phyloP scores from a whole-genome alignment of 257 asterid genomes.

The Lithospermum erythrorhizon region DNA sequence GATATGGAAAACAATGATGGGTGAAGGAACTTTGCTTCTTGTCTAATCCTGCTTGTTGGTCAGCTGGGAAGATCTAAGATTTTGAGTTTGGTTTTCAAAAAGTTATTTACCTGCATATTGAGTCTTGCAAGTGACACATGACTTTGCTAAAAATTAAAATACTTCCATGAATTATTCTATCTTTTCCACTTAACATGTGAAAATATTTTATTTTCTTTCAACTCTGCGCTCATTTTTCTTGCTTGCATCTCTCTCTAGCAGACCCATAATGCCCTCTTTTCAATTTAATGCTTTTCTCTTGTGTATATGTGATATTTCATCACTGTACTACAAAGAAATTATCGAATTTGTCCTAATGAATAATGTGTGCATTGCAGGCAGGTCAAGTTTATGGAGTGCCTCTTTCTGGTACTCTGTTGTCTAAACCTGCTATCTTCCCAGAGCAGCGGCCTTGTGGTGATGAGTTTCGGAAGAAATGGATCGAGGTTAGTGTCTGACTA shows the following conservation, averaged over 20 bases:
- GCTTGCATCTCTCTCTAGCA: not conserved
- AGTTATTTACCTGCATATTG: no score
- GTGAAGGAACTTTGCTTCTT: not conserved
- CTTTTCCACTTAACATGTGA: no score
- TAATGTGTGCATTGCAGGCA: conserved; percentile 43
- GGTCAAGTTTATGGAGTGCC: conserved; percentile 99
- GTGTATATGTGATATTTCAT: not conserved
- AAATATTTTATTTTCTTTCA: no score
- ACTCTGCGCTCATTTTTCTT: no score
- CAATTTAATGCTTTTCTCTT: not conserved
- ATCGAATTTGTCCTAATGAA: conserved; percentile 9
- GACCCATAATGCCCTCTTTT: not conserved
- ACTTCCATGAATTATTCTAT: no score
- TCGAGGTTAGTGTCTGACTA: conserved; percentile 58
- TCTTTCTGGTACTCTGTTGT: conserved; percentile 68
- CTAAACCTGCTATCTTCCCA: conserved; percentile 70
- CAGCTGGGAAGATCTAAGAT: no score
- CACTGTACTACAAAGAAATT: not conserved
- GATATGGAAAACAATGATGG: not conserved
- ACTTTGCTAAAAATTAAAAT: no score
- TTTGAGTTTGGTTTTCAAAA: no score
- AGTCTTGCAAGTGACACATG: not conserved
- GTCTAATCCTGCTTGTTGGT: no score
- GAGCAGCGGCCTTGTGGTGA: conserved; percentile 93
- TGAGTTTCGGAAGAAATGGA: conserved; percentile 92